Conservation (phyloP, 1,284 basidiomycete genomes). For the Apiotrichum mycotoxinovorans region DNA sequence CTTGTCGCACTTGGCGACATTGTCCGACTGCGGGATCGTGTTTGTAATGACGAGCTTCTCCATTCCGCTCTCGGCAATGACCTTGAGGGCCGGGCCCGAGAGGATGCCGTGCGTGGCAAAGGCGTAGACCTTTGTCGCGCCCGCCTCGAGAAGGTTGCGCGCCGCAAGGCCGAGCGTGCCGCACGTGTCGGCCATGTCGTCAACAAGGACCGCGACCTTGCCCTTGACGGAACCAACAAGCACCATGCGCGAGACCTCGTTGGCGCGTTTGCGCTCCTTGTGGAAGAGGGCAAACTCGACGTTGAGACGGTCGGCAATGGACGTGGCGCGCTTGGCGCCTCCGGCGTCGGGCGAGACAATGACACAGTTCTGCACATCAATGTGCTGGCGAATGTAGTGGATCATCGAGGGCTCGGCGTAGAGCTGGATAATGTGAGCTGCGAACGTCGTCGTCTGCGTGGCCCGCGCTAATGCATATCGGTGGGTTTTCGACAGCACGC, state of each 20-base stretch:
- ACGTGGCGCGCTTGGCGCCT: conserved; percentile 96
- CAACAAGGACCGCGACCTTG: conserved; percentile 95
- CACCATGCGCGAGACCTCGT: conserved; percentile 98
- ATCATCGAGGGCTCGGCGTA: conserved; percentile 97
- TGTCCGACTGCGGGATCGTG: conserved; percentile 86
- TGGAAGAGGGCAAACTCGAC: conserved; percentile 99
- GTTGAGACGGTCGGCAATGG: conserved; percentile 92
- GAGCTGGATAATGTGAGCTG: conserved; percentile 50
- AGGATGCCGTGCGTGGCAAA: conserved; percentile 98
- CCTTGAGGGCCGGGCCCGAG: conserved; percentile 76
- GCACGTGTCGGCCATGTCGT: conserved; percentile 99
- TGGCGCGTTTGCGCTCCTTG: conserved; percentile 99
- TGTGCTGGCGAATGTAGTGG: conserved; percentile 89
- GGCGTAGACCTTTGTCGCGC: conserved; percentile 79
- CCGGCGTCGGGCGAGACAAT: conserved; percentile 99
- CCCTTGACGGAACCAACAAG: conserved; percentile 90
- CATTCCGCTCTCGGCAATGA: conserved; percentile 69
- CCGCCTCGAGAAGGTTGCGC: conserved; percentile 81
- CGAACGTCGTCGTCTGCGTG: neutral
- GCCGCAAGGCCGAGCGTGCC: conserved; percentile 94
- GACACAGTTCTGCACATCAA: conserved; percentile 81
- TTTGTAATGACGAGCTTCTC: conserved; percentile 98
- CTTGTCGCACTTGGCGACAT: conserved; percentile 72
- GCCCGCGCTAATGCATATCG: neutral
- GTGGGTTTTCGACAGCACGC: neutral